A percentile compares a stretch with the other conserved stretches of the same genome.
These are phyloP conservation scores for Nyctanthes arbortristis DNA, from an alignment of 257 asterid genomes.

Conservation along the genomic window DNA sequence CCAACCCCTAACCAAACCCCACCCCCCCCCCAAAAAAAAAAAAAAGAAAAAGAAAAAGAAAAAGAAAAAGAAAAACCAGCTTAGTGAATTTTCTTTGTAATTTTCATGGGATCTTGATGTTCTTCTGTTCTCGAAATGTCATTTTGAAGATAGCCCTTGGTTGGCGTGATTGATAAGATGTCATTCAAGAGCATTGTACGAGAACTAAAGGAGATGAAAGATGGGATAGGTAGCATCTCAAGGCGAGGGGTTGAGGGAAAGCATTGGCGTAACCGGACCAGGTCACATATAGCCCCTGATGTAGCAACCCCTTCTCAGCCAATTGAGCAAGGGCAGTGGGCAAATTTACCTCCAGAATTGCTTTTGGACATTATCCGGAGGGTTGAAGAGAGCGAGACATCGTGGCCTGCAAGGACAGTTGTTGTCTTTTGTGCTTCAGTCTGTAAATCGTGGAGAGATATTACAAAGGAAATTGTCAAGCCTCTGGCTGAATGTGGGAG, in stretches of 20 bases:
- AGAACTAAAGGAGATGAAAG: constrained; percentile 76
- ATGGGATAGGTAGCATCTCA: constrained; percentile 79
- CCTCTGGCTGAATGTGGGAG: constrained; percentile 94
- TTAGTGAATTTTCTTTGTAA: background rate
- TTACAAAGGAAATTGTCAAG: constrained; percentile 91
- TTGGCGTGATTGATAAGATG: constrained; percentile 46
- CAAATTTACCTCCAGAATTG: constrained; percentile 83
- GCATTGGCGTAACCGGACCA: constrained; percentile 67
- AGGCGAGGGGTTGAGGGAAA: constrained; percentile 59
- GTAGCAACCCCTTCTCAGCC: constrained; percentile 46
- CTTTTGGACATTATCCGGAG: constrained; percentile 80
- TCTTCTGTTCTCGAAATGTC: constrained; percentile 10
- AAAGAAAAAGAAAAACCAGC: too few relatives aligned
- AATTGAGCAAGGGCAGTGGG: constrained; percentile 92
- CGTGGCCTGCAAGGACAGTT: constrained; percentile 88
- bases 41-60: too few relatives aligned
- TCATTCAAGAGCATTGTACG: constrained; percentile 79
- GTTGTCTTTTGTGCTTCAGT: constrained; percentile 89
- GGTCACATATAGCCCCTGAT: constrained; percentile 74
- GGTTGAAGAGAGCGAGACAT: constrained; percentile 88
- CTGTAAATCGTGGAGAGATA: constrained; percentile 90
- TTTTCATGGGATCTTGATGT: background rate
- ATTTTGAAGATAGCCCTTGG: constrained; percentile 20
- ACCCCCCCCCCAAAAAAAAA: too few relatives aligned
- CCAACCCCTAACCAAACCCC: too few relatives aligned